These are phyloP conservation scores for Casuarina glauca DNA, from an alignment of 306 rosid genomes.

Conservation along the genomic window DNA sequence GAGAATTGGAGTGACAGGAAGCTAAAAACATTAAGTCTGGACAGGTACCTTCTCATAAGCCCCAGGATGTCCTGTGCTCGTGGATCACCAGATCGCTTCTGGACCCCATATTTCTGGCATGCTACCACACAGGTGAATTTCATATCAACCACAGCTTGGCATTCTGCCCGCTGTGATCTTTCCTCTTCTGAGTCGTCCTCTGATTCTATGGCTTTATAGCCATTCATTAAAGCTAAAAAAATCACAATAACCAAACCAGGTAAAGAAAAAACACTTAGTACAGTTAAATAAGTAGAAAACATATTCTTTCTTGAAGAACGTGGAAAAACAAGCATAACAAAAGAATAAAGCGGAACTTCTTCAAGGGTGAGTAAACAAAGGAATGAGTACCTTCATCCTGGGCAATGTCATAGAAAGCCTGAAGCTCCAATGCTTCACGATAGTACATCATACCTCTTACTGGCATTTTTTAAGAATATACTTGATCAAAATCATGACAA, in stretches of 20 bases:
- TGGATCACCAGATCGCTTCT: constrained; percentile 79
- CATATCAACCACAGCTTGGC: constrained; percentile 96
- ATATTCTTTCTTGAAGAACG: background rate
- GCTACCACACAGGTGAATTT: constrained; percentile 92
- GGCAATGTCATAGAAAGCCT: constrained; percentile 96
- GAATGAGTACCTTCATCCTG: constrained; percentile 66
- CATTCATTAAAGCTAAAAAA: constrained; percentile 84
- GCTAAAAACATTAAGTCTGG: constrained; percentile 4
- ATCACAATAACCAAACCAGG: constrained; percentile 21
- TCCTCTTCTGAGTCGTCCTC: constrained; percentile 81
- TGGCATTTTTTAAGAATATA: constrained; percentile 29
- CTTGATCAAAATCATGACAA: constrained; percentile 18
- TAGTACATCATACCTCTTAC: constrained; percentile 99
- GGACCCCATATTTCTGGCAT: constrained; percentile 90
- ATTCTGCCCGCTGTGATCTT: constrained; percentile 83
- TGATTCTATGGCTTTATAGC: constrained; percentile 86
- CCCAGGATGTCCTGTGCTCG: constrained; percentile 85
- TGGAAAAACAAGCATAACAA: constrained; percentile 5
- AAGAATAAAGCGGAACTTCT: background rate
- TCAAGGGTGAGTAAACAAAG: constrained; percentile 9
- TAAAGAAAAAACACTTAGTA: background rate
- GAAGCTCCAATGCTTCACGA: constrained; percentile 95
- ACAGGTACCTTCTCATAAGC: constrained; percentile 80
- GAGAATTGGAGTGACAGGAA: background rate
- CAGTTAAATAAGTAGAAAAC: background rate